Evolutionary conservation across 1,284 basidiomycete species (phyloP), one percentile per base, ranked within the genome.

Genomic region (Neonothopanus nambi): DNA sequence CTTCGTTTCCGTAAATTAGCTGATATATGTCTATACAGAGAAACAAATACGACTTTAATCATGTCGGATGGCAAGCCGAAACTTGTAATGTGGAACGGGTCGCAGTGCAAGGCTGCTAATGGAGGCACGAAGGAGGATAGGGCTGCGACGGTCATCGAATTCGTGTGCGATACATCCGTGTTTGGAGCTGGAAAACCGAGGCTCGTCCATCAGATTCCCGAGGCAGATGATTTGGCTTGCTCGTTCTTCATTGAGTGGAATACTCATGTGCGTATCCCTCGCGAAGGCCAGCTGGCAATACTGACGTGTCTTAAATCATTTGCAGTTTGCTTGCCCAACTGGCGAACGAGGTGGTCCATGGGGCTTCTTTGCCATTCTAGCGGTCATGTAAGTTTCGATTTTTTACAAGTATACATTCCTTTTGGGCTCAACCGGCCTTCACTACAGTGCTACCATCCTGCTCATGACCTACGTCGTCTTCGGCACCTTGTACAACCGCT

Each of bases 241-340:
- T 78, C 80, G 18, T 91, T 82, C 65, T 78, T 84, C 52, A 67
- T 89, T 43, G 87, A 91, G 70, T 91, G 85, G 87, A 75, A 77
- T 54, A 89, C 84, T 18, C 80, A 80, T 60, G 89, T 88, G 58
- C 64, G 79, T 66, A 51, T 37, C 44, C 24, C 44, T 33, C 17
- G 38, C 33, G 12, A 50, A 38, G 5, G 26, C 26, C 5, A 12
- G 40, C 43, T 49, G 35, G 45, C 39, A 52, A 39, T 33, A 38
- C 18, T 30, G 18, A 51, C 33, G 8, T 43, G 49, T 26, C 48
- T 48, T 50, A 56, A 12, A 43, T 40, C 3, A 35, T 13, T 17
- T 30, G 2, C 54, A 87, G 86, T 77, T 76, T 65, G 88, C 87
- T 28, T 91, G 86, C 62, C 78, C 86, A 4, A 80, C 77, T 0